These are phyloP conservation scores for Penicillium oxalicum DNA, from an alignment of 2,329 filamentous ascomycete genomes.

Conservation along the genomic window DNA sequence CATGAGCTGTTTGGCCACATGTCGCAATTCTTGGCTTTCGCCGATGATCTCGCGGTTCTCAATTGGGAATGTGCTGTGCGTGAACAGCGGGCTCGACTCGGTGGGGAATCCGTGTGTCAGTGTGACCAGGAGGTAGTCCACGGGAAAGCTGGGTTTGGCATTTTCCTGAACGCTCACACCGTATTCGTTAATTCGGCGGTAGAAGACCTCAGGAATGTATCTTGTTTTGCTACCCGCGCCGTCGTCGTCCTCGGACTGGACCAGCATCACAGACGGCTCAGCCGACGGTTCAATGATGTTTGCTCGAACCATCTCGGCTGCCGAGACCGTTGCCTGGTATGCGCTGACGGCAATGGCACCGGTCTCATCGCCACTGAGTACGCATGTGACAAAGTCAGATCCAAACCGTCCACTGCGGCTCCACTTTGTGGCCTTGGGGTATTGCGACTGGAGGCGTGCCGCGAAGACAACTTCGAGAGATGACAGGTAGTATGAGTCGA, in stretches of 20 bases:
- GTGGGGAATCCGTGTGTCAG: conserved; percentile 94
- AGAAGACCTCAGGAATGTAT: conserved; percentile 98
- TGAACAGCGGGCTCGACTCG: conserved; percentile 70
- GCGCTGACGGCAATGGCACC: conserved; percentile 83
- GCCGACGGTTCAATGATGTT: conserved; percentile 94
- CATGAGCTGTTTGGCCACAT: conserved; percentile 63
- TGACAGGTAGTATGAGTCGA: conserved; percentile 89
- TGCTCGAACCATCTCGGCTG: conserved; percentile 93
- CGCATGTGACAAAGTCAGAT: conserved; percentile 94
- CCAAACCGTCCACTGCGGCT: conserved; percentile 91
- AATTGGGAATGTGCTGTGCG: conserved; percentile 67
- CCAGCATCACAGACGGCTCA: conserved; percentile 88
- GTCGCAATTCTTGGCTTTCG: conserved; percentile 71
- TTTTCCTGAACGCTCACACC: conserved; percentile 95
- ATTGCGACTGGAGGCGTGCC: conserved; percentile 75
- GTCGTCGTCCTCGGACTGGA: conserved; percentile 84
- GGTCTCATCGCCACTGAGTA: conserved; percentile 85
- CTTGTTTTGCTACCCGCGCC: conserved; percentile 61
- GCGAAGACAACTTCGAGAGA: conserved; percentile 90
- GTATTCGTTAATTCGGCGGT: conserved; percentile 91
- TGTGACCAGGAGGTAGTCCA: conserved; percentile 93
- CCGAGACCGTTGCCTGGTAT: conserved; percentile 92
- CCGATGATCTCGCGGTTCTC: conserved; percentile 87
- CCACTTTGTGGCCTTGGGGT: conserved; percentile 92
- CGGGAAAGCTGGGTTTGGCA: conserved; percentile 90